Conservation (phyloP, 129 eudicot genomes). For the Apium graveolens region DNA sequence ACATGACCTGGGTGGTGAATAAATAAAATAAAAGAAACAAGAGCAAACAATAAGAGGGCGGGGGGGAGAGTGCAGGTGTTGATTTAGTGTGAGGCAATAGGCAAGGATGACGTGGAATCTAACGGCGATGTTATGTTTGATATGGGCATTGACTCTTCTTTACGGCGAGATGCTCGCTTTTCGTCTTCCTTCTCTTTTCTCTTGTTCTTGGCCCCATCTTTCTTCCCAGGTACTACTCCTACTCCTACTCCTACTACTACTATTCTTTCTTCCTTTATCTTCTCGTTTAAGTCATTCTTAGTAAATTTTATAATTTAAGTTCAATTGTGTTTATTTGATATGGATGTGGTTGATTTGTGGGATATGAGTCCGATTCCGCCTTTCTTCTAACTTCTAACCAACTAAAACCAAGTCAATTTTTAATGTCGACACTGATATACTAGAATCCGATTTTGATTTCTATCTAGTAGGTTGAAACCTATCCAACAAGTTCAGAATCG, state of each 20-base stretch:
- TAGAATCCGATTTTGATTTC: neutral
- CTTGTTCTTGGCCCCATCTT: conserved; percentile 82
- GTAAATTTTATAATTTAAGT: too few species aligned
- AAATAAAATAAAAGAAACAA: too few species aligned
- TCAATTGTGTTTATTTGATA: neutral
- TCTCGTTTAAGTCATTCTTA: too few species aligned
- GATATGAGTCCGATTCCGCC: too few species aligned
- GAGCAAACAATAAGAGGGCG: too few species aligned
- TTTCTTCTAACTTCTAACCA: too few species aligned
- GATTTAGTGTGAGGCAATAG: neutral
- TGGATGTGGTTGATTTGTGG: neutral
- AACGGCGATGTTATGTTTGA: conserved; percentile 45
- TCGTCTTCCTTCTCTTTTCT: conserved; percentile 51
- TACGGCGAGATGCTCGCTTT: conserved; percentile 86
- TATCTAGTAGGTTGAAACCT: neutral
- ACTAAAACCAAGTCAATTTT: too few species aligned
- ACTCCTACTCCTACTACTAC: too few species aligned
- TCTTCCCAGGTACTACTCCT: conserved; percentile 17
- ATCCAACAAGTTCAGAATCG: too few species aligned
- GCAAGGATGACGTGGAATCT: conserved; percentile 37
- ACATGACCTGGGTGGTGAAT: too few species aligned
- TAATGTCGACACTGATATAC: too few species aligned
- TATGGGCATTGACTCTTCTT: conserved; percentile 66
- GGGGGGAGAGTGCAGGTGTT: neutral
- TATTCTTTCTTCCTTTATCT: too few species aligned